phyloP scores from a whole-genome alignment of 176 grass and related monocot genomes.

The Rhynchospora pubera region DNA sequence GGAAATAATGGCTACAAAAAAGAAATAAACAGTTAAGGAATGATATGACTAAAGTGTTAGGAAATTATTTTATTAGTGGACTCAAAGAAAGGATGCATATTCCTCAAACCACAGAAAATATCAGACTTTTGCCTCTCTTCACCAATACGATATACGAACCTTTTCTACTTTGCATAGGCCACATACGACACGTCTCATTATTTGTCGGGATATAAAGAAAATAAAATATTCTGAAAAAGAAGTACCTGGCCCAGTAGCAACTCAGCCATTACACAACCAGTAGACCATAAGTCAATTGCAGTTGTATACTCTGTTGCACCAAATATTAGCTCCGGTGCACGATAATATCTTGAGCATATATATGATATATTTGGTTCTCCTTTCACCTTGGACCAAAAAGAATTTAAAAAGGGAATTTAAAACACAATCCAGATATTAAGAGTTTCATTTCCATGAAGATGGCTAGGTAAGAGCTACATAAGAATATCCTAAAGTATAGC shows the following conservation, averaged over 20 bases:
- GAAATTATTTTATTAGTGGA: not conserved
- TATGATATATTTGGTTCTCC: conserved; percentile 98
- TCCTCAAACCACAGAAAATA: not conserved
- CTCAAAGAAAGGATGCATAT: not conserved
- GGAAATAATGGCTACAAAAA: conserved; percentile 80
- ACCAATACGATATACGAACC: not conserved
- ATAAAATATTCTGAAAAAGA: conserved; percentile 4
- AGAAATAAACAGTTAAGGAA: not conserved
- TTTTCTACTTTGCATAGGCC: not conserved
- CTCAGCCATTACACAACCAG: conserved; percentile 93
- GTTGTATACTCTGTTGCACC: conserved; percentile 94
- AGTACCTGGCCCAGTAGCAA: conserved; percentile 84
- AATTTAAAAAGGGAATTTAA: not conserved
- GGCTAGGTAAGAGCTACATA: no score
- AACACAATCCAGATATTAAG: not conserved
- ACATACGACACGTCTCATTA: not conserved
- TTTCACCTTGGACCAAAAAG: conserved; percentile 40
- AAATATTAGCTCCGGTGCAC: conserved; percentile 97
- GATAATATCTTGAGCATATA: conserved; percentile 99
- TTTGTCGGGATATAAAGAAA: not conserved
- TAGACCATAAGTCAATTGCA: conserved; percentile 93
- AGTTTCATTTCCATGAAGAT: not conserved
- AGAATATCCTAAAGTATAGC: not conserved
- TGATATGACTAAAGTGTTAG: not conserved
- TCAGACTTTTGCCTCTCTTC: not conserved